Base-by-base conservation (phyloP, 1,284 basidiomycete genomes). In the Austropuccinia psidii region DNA sequence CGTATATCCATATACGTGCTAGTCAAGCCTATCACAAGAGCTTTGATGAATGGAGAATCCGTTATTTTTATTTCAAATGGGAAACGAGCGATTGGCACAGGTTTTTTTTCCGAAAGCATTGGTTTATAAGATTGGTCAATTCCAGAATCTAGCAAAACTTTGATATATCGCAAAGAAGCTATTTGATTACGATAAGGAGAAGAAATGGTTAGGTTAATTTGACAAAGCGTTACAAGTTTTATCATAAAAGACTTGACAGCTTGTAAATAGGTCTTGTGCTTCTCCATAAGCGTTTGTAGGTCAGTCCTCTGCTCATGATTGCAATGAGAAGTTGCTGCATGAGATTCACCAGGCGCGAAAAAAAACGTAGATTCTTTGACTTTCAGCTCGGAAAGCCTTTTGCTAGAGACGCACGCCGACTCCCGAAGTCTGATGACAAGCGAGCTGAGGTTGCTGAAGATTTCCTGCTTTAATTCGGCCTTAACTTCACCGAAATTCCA, bases 151-250 rank as follows among this genome's bases (percentile, higher is more conserved):
- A 73, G 60, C 15, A 73, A 27, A 45, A 73, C 21, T 24, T 39
- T 37, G 8, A 73, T 37, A 64, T 73, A 73, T 24, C 29, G 54
- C 39, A 73, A 60, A 57, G 35, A 73, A n/a, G 70, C 47, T 31
- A 73, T 64, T 73, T 73, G 70, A 41, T 47, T 50, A 1, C 70
- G 70, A 64, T 73, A 73, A 17, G 70, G 58, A 33, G 58, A 52
- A 57, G 47, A 62, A 15, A 54, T 39, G 11, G 58, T 64, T 11
- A 62, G 45, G 35, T 73, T 73, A 1, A 15, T 33, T 21, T 49
- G 47, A 37, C 70, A 73, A 19, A 73, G 39, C 19, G 24, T 64
- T 21, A 52, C 19, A 11, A 73, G 64, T 55, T 47, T 41, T 8
- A 31, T n/a, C 3, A 73, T 39, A 33, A 73, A 73, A n/a, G 47